These are phyloP conservation scores for Eucalyptus globulus DNA, from an alignment of 345 rosid species.

Conservation along the genomic window DNA sequence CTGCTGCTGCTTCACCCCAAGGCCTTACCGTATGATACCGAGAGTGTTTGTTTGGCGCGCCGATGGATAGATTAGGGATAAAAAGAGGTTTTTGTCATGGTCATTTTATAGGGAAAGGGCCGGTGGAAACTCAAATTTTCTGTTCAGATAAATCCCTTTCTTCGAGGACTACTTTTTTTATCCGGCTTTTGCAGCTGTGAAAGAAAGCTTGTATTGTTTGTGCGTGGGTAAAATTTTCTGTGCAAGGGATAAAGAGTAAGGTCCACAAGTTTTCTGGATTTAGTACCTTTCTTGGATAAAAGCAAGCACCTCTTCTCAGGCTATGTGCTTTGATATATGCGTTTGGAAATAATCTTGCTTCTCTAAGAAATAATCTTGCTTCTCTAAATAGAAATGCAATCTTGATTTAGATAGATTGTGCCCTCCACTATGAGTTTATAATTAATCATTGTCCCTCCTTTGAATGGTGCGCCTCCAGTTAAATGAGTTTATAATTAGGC, in stretches of 20 bases:
- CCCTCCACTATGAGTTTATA: neutral
- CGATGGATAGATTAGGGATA: neutral
- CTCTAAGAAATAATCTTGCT: neutral
- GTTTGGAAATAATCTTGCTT: neutral
- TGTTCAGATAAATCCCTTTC: neutral
- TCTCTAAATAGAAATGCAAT: neutral
- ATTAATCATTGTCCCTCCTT: neutral
- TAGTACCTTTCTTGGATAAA: neutral
- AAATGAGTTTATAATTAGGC: neutral
- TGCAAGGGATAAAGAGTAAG: neutral
- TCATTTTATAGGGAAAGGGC: neutral
- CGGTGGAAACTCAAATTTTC: neutral
- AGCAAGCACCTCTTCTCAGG: neutral
- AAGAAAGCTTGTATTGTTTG: neutral
- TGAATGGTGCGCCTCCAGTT: neutral
- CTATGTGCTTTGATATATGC: neutral
- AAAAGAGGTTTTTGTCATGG: neutral
- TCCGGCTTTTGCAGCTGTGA: neutral
- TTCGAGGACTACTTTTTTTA: neutral
- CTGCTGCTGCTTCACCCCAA: conserved; percentile 40
- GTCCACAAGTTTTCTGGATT: neutral
- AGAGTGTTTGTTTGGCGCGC: neutral
- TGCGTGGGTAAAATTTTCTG: neutral
- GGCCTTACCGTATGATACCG: conserved; percentile 40
- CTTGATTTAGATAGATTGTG: neutral